phyloP scores from a whole-genome alignment of 257 asterid genomes.

The Salvia hispanica region DNA sequence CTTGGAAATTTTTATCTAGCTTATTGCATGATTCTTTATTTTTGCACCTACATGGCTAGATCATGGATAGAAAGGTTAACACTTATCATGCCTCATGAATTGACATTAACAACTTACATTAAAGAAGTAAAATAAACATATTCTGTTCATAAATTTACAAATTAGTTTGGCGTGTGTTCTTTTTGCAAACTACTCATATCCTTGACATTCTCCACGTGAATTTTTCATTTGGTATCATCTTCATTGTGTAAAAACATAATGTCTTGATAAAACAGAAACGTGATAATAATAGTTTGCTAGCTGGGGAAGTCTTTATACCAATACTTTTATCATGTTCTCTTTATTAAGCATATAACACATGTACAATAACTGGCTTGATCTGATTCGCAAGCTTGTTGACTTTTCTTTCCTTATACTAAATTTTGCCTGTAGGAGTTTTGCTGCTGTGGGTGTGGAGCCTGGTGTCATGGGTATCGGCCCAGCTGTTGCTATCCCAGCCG shows the following conservation, averaged over 20 bases:
- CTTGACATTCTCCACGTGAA: not conserved
- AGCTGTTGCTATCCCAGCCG: conserved; percentile 92
- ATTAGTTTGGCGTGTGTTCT: not conserved
- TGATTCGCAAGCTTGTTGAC: not conserved
- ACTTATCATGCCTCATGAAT: not conserved
- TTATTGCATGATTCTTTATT: not conserved
- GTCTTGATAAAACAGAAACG: not conserved
- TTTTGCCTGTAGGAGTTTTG: conserved; percentile 66
- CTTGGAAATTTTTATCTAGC: not conserved
- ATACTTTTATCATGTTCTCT: no score
- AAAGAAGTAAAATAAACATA: not conserved
- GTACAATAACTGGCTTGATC: not conserved
- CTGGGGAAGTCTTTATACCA: not conserved
- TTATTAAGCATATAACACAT: not conserved
- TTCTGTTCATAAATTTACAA: no score
- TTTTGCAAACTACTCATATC: not conserved
- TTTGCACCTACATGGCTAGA: not conserved
- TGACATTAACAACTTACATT: not conserved
- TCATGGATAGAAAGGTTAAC: not conserved
- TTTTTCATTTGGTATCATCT: not conserved
- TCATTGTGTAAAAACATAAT: not conserved
- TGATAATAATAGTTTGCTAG: not conserved
- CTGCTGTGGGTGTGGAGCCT: conserved; percentile 94
- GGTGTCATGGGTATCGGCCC: conserved; percentile 98
- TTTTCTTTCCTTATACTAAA: conserved; percentile 1